Evolutionary conservation across 2,329 filamentous ascomycete species (phyloP).

Genomic region (Juglanconis juglandina): DNA sequence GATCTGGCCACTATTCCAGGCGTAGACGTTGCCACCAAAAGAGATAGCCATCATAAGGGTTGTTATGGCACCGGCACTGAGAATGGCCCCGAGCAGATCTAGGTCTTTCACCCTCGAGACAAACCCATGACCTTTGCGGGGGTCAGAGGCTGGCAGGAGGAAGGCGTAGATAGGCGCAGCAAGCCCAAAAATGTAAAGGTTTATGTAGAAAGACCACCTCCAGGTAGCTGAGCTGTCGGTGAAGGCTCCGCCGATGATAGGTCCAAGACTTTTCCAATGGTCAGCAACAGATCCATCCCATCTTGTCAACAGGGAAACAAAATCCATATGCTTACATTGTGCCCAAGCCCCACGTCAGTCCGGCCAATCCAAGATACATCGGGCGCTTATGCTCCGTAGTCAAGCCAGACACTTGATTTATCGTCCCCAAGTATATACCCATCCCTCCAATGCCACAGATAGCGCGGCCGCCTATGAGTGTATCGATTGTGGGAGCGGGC

Average conservation of each 20-base stretch:
- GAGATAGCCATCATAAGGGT: conserved; percentile 45
- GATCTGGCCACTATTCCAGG: conserved; percentile 41
- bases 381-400: conserved; percentile 12
- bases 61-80: conserved; percentile 39
- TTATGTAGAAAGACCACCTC: conserved; percentile 38
- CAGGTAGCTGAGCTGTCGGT: conserved; percentile 38
- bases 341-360: conserved; percentile 4
- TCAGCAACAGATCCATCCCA: neutral
- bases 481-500: conserved; percentile 21
- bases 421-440: conserved; percentile 15
- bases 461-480: conserved; percentile 23
- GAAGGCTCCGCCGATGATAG: conserved; percentile 35
- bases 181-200: conserved; percentile 36
- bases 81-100: conserved; percentile 42
- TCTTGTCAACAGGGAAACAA: neutral
- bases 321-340: neutral
- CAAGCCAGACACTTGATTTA: conserved; percentile 6
- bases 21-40: conserved; percentile 47
- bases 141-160: conserved; percentile 25
- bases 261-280: neutral
- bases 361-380: conserved; percentile 3
- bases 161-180: conserved; percentile 28
- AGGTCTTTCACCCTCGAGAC: conserved; percentile 21
- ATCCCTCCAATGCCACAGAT: conserved; percentile 19
- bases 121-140: conserved; percentile 16